These are phyloP conservation scores for Fusarium cicatricum DNA, from an alignment of 2,329 filamentous ascomycete species.

Conservation along the genomic window DNA sequence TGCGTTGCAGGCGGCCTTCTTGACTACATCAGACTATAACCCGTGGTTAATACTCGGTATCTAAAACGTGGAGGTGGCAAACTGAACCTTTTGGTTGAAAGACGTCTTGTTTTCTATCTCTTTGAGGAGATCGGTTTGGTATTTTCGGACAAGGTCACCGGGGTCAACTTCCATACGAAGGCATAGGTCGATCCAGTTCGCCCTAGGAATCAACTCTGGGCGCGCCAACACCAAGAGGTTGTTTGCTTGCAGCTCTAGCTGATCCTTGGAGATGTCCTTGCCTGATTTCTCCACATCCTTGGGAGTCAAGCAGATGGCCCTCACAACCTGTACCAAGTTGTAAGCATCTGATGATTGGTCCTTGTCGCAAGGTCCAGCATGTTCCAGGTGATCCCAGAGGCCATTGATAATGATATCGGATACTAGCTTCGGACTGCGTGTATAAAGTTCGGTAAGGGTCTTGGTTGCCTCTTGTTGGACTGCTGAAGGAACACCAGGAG, in stretches of 20 bases:
- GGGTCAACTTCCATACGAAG: slow-evolving; percentile 84
- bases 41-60: slow-evolving; percentile 14
- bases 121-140: slow-evolving; percentile 70
- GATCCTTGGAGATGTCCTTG: slow-evolving; percentile 53
- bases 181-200: slow-evolving; percentile 90
- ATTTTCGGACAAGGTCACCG: slow-evolving; percentile 74
- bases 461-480: slow-evolving; percentile 70
- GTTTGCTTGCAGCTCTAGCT: slow-evolving; percentile 75
- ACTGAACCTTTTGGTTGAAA: slow-evolving; percentile 61
- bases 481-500: slow-evolving; percentile 65
- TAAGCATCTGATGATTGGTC: slow-evolving; percentile 74
- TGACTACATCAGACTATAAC: slow-evolving; percentile 52
- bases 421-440: slow-evolving; percentile 63
- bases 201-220: slow-evolving; percentile 76
- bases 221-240: slow-evolving; percentile 81
- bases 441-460: slow-evolving; percentile 71
- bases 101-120: slow-evolving; percentile 67
- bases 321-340: slow-evolving; percentile 68
- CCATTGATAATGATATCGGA: slow-evolving; percentile 73
- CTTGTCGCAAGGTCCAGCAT: slow-evolving; percentile 75
- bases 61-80: not conserved
- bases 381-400: slow-evolving; percentile 81
- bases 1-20: slow-evolving; percentile 80
- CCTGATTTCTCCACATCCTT: slow-evolving; percentile 58
- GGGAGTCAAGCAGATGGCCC: slow-evolving; percentile 68